Conservation (phyloP, 2,329 filamentous ascomycete genomes). For the Stemphylium beticola region DNA sequence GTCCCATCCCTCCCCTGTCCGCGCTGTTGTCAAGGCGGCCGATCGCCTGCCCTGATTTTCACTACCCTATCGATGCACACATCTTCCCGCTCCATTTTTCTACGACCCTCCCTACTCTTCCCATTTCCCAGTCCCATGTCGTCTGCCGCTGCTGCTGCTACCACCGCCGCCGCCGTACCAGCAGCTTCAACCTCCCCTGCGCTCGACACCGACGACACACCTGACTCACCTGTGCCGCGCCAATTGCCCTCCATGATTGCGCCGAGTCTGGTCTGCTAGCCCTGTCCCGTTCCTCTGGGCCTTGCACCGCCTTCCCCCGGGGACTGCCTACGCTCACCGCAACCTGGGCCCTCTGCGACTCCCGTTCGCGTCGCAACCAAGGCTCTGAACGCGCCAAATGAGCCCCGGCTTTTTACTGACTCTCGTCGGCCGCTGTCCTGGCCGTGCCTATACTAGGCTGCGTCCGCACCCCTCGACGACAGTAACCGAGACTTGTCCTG, state of each 20-base stretch:
- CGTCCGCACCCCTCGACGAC: constrained; percentile 23
- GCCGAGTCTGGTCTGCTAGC: constrained; percentile 26
- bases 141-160: constrained; percentile 4
- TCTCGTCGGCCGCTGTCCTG: constrained; percentile 37
- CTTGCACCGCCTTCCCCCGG: constrained; percentile 16
- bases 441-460: constrained; percentile 32
- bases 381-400: constrained; percentile 38
- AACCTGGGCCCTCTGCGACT: constrained; percentile 17
- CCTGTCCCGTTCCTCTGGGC: constrained; percentile 18
- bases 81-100: constrained; percentile 5
- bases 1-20: constrained; percentile 2
- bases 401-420: constrained; percentile 29
- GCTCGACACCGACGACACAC: not conserved
- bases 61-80: constrained; percentile 10
- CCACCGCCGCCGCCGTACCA: constrained; percentile 5
- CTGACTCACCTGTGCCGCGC: not conserved
- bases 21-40: constrained; percentile 8
- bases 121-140: constrained; percentile 17
- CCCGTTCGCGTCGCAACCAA: constrained; percentile 23
- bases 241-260: constrained; percentile 30
- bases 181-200: not conserved
- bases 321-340: constrained; percentile 15
- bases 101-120: constrained; percentile 14
- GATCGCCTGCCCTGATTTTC: constrained; percentile 17
- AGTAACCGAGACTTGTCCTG: constrained; percentile 25